Evolutionary conservation across 139 green algal species (phyloP).

Genomic region (Coccomyxa sp.): DNA sequence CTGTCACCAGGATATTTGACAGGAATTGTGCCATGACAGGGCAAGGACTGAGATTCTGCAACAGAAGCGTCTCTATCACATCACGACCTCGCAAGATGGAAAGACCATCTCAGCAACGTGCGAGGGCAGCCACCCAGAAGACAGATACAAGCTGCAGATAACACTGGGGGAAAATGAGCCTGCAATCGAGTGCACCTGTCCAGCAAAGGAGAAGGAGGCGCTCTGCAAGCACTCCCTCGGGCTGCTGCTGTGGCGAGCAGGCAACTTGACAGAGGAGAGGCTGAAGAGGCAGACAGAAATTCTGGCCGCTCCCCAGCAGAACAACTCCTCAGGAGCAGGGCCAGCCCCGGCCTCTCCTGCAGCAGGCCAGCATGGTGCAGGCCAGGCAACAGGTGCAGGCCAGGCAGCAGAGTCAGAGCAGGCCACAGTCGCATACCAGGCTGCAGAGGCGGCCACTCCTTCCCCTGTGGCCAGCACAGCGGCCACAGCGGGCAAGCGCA

Average conservation of each 20-base stretch:
- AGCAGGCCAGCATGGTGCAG: too few species aligned
- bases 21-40: background rate
- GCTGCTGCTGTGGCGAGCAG: constrained; percentile 7
- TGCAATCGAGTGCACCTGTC: constrained; percentile 3
- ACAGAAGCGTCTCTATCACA: background rate
- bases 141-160: background rate
- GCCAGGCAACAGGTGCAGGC: too few species aligned
- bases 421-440: too few species aligned
- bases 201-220: background rate
- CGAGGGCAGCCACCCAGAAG: background rate
- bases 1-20: background rate
- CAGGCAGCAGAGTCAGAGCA: too few species aligned
- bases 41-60: background rate
- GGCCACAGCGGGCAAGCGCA: background rate
- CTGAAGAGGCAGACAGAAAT: too few species aligned
- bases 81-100: background rate
- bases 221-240: constrained; percentile 14
- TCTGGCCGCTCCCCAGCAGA: too few species aligned
- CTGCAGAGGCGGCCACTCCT: too few species aligned
- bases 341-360: too few species aligned
- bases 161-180: background rate
- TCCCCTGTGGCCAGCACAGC: background rate
- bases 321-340: too few species aligned
- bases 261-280: too few species aligned
- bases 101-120: background rate